These are phyloP conservation scores for Barnettozyma sp. DNA, from an alignment of 805 yeast species.

Conservation along the genomic window DNA sequence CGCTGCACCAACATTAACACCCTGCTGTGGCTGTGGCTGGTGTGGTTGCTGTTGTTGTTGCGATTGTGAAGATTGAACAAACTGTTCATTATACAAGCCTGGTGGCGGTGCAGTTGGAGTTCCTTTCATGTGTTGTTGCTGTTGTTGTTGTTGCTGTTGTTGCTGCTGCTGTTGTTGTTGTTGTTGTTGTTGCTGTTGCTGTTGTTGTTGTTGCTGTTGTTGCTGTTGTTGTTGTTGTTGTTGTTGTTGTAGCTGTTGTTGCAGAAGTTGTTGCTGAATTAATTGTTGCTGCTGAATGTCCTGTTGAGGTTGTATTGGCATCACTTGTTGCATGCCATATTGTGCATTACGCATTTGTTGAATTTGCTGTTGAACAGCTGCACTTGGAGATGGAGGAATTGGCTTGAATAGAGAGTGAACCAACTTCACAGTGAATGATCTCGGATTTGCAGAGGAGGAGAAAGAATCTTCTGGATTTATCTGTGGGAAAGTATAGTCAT, in stretches of 20 bases:
- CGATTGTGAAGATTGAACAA: constrained; percentile 16
- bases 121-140: constrained; percentile 5
- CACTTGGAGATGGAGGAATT: constrained; percentile 6
- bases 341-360: constrained; percentile 20
- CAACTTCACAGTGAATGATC: constrained; percentile 28
- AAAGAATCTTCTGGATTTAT: neutral
- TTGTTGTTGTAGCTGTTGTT: constrained; percentile 28
- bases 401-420: constrained; percentile 33
- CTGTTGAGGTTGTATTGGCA: constrained; percentile 14
- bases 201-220: constrained; percentile 28
- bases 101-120: constrained; percentile 52
- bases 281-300: constrained; percentile 21
- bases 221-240: constrained; percentile 7
- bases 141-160: constrained; percentile 5
- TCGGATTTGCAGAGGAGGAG: constrained; percentile 17
- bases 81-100: constrained; percentile 40
- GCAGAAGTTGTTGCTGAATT: constrained; percentile 25
- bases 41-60: constrained; percentile 15
- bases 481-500: constrained; percentile 18
- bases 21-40: constrained; percentile 9
- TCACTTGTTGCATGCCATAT: constrained; percentile 16
- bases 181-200: constrained; percentile 28
- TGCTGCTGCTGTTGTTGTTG: constrained; percentile 28
- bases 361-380: constrained; percentile 8
- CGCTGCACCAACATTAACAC: constrained; percentile 41